Percentiles rank a stretch among this genome's conserved stretches.
phyloP scores from a whole-genome alignment of 805 yeast genomes.

The Kuraishia capsulata region DNA sequence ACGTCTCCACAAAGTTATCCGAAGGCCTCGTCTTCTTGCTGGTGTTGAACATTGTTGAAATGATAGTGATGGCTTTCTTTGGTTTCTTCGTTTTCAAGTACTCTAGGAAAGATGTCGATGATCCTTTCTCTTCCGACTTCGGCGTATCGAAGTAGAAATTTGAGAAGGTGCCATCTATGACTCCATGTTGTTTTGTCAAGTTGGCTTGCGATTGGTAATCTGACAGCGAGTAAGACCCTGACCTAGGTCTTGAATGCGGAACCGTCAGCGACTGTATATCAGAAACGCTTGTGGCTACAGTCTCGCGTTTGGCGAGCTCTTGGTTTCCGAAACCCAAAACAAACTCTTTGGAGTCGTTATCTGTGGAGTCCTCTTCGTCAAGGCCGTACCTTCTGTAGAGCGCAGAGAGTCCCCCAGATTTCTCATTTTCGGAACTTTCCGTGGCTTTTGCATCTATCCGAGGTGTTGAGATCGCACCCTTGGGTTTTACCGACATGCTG shows the following conservation, averaged over 20 bases:
- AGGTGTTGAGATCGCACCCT: background rate
- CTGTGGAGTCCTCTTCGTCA: background rate
- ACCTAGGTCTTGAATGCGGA: background rate
- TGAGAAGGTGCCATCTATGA: constrained; percentile 5
- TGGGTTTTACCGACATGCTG: background rate
- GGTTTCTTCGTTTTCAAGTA: constrained; percentile 1
- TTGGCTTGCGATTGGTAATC: background rate
- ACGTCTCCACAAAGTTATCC: no score
- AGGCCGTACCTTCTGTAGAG: background rate
- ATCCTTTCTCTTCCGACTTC: background rate
- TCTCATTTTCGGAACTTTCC: background rate
- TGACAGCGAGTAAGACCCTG: background rate
- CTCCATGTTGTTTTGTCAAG: background rate
- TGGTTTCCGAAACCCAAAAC: background rate
- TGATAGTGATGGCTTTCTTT: constrained; percentile 8
- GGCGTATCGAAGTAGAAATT: constrained; percentile 8
- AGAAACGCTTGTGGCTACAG: background rate
- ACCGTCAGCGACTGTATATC: background rate
- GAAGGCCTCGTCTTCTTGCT: constrained; percentile 6
- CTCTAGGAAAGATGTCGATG: background rate
- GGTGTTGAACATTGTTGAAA: constrained; percentile 12
- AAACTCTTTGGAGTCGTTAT: background rate
- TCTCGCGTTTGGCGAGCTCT: background rate
- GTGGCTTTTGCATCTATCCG: background rate
- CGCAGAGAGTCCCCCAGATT: background rate